Conservation (phyloP, 2,329 filamentous ascomycete genomes). For the Lachnellula arida region DNA sequence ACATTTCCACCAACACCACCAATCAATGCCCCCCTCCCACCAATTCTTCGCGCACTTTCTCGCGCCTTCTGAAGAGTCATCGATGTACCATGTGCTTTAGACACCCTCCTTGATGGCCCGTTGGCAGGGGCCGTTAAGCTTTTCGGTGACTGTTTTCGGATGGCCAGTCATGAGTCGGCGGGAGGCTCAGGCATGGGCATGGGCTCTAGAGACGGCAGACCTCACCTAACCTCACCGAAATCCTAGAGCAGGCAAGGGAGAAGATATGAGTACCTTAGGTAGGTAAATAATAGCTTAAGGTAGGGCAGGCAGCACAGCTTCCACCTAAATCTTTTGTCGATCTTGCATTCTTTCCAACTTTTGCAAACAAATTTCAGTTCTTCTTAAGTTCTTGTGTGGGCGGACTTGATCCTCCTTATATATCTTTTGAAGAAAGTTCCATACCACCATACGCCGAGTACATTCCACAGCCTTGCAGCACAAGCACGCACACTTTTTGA, state of each 20-base stretch:
- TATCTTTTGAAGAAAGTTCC: too few species aligned
- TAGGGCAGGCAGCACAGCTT: slow-evolving; percentile 1
- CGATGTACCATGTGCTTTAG: background rate
- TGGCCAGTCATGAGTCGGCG: background rate
- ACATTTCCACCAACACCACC: background rate
- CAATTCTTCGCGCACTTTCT: background rate
- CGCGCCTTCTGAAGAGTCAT: background rate
- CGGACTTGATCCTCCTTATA: background rate
- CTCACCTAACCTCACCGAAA: background rate
- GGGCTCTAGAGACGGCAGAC: background rate
- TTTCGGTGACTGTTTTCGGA: background rate
- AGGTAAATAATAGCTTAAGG: too few species aligned
- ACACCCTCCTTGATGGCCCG: background rate
- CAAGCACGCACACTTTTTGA: background rate
- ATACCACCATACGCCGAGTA: background rate
- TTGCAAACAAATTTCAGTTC: background rate
- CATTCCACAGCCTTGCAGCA: background rate
- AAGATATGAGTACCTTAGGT: background rate
- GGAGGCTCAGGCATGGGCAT: background rate
- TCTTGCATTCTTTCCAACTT: background rate
- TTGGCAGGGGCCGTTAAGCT: background rate
- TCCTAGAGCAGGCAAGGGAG: background rate
- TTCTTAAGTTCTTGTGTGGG: background rate
- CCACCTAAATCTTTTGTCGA: background rate
- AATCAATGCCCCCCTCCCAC: background rate